phyloP scores from a whole-genome alignment of 2,329 filamentous ascomycete genomes.

The Myriosclerotinia scirpicola region DNA sequence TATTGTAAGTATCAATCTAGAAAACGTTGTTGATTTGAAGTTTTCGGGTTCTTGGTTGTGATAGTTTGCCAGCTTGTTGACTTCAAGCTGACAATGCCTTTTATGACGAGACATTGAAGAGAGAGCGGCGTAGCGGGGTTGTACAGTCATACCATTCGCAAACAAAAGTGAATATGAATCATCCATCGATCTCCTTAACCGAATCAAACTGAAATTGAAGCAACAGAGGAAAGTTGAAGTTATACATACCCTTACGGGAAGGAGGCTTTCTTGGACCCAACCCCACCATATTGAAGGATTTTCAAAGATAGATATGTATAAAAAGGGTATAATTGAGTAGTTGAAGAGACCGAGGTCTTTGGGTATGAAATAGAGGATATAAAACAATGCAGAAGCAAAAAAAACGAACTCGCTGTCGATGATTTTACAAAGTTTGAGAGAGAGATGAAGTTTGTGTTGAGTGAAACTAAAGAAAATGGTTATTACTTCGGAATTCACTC shows the following conservation, averaged over 20 bases:
- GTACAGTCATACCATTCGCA: background rate
- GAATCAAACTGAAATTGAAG: background rate
- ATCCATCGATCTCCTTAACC: background rate
- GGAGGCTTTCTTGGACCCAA: constrained; percentile 62
- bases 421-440: background rate
- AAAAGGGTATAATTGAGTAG: background rate
- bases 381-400: background rate
- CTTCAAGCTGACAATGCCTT: background rate
- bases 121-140: background rate
- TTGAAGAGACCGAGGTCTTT: background rate
- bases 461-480: constrained; percentile 1
- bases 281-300: constrained; percentile 55
- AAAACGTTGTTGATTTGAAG: constrained; percentile 3
- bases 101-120: background rate
- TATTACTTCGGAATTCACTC: background rate
- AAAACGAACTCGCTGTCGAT: background rate
- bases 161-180: background rate
- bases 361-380: background rate
- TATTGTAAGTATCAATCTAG: background rate
- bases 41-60: background rate
- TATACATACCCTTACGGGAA: constrained; percentile 70
- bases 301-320: constrained; percentile 17
- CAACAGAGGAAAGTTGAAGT: background rate
- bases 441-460: constrained; percentile 10
- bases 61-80: background rate